These are phyloP conservation scores for Wallacemonas rigidus DNA, from an alignment of 208 protist species.

Conservation along the genomic window DNA sequence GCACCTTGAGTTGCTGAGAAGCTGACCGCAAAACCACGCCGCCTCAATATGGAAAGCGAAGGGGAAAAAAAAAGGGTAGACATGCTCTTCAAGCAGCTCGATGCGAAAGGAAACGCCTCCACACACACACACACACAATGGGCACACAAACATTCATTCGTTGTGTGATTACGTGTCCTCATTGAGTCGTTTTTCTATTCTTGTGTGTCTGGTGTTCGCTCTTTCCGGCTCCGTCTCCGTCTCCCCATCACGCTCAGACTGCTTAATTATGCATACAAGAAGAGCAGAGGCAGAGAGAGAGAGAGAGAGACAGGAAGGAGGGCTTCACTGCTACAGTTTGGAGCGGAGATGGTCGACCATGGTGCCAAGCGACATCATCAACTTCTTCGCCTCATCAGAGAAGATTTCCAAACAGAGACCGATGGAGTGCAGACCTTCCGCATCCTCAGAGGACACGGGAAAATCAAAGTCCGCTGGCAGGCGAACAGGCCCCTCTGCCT, in stretches of 20 bases:
- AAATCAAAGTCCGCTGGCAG: slow-evolving; percentile 69
- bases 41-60: slow-evolving; percentile 10
- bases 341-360: slow-evolving; percentile 73
- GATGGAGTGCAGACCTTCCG: slow-evolving; percentile 80
- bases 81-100: too few species aligned
- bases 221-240: too few species aligned
- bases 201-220: slow-evolving; percentile 6
- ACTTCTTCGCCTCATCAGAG: slow-evolving; percentile 72
- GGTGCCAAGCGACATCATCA: slow-evolving; percentile 68
- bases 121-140: too few species aligned
- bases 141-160: too few species aligned
- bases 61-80: slow-evolving; percentile 13
- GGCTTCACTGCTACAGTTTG: slow-evolving; percentile 30
- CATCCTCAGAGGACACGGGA: slow-evolving; percentile 78
- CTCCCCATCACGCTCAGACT: too few species aligned
- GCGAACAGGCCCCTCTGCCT: slow-evolving; percentile 26
- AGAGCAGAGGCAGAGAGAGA: too few species aligned
- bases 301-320: not conserved
- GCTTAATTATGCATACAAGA: too few species aligned
- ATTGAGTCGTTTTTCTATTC: not conserved
- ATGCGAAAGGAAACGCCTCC: too few species aligned
- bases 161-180: too few species aligned
- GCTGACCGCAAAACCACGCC: too few species aligned
- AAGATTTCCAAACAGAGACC: slow-evolving; percentile 82
- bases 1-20: too few species aligned